Evolutionary conservation across 352 stramenopile species (phyloP).

Genomic region (Phytopythium boreale): DNA sequence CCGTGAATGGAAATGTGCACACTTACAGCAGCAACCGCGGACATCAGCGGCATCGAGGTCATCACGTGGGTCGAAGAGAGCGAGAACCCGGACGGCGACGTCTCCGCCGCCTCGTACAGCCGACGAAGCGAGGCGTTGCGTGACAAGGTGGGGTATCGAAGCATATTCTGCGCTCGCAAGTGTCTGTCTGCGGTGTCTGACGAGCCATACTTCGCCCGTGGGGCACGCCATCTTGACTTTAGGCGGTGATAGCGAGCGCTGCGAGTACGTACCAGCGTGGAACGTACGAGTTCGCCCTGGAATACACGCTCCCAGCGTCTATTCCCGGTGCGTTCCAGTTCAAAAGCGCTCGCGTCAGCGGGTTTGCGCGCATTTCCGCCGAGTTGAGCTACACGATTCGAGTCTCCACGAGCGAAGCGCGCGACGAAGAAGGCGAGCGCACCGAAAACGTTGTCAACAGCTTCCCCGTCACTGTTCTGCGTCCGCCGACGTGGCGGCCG

Average conservation of each 20-base stretch:
- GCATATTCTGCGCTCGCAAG: background rate
- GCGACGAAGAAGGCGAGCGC: background rate
- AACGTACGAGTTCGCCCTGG: slow-evolving; percentile 16
- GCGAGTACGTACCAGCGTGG: slow-evolving; percentile 7
- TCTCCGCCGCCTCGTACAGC: background rate
- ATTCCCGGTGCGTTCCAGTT: slow-evolving; percentile 13
- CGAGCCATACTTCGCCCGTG: background rate
- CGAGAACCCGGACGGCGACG: background rate
- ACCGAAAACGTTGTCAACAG: background rate
- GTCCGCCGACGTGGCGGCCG: background rate
- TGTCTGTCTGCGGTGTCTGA: background rate
- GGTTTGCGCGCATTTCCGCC: slow-evolving; percentile 9
- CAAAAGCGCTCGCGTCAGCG: slow-evolving; percentile 6
- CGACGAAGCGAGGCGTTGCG: slow-evolving; percentile 1
- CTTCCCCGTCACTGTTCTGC: background rate
- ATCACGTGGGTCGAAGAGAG: slow-evolving; percentile 6
- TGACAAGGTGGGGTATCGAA: background rate
- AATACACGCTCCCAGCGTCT: slow-evolving; percentile 15
- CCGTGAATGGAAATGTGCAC: background rate
- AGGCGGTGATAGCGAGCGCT: background rate
- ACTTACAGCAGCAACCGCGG: background rate
- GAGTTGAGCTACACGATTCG: slow-evolving; percentile 11
- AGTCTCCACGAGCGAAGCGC: background rate
- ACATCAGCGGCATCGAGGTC: background rate
- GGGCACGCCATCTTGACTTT: background rate